Base-by-base conservation (phyloP, 129 eudicot species). In the Kitagawia praeruptora region DNA sequence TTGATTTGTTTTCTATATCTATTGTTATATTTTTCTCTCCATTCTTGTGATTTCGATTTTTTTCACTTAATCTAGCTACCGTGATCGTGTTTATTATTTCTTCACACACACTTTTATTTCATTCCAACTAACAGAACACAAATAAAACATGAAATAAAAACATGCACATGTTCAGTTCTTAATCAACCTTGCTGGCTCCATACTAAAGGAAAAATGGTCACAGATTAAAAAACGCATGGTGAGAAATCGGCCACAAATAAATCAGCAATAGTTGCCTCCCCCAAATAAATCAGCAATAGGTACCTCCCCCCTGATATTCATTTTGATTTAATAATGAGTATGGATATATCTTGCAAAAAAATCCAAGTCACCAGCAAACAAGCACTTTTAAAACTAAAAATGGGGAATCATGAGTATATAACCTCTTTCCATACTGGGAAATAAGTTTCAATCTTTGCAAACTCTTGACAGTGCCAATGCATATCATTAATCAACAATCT, bases 381-480 rank as follows among this genome's bases (percentile, higher is more conserved):
- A 31, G 37, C 72, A 66, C 72, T 31, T 66, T 21, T 66, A 9
- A 66, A 66, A 66, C 39, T 16, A 31, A 66, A 66, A 66, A 8
- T 10, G 40, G 31, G 69, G 34, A 34, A 34, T 69, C 18, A 2
- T 34, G 0, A 10, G 34, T 31, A 27, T 8, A 13, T 6, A 34
- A 27, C 25, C 15, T 28, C 21, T 34, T 69, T 27, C 4, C 54
- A 4, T 69, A 2, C 12, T 11, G 8, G 38, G 39, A 37, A 70
- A 34, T 70, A 13, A 70, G 46, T 37, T 48, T 70, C 46, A 40
- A 38, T 71, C 75, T 71, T 40, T 71, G 75, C 75, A 13, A 70
- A 70, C 15, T 38, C 19, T 31, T 1, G 5, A 38, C 8, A 18
- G 75, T 70, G 75, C 75, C 7, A 70, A n/a, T 18, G 42, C 47